Percentiles rank a stretch among this genome's conserved stretches.
Evolutionary conservation across 179 eudicot genomes (phyloP).

Genomic region (Monotropa hypopitys): DNA sequence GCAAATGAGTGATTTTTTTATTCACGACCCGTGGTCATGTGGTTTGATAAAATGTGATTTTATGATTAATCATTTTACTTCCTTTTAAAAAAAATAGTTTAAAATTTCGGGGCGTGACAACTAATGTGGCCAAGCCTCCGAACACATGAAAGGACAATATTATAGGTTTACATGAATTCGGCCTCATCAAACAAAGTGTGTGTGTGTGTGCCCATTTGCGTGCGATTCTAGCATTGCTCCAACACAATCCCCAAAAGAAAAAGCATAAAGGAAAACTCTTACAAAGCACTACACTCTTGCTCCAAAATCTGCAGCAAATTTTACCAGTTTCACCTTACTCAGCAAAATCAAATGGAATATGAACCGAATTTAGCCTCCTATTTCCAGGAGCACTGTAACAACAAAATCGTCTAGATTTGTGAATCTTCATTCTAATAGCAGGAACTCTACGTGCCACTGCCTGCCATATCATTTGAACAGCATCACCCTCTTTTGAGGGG

Average conservation of each 20-base stretch:
- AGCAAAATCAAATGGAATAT: constrained; percentile 23
- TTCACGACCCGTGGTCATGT: no score
- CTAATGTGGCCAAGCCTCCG: no score
- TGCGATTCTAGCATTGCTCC: neutral
- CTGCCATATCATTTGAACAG: constrained; percentile 82
- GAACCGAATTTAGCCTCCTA: neutral
- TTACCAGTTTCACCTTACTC: constrained; percentile 1
- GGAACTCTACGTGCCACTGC: constrained; percentile 59
- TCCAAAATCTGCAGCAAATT: constrained; percentile 3
- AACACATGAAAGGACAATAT: no score
- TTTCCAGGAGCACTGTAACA: constrained; percentile 10
- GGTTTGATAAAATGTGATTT: no score
- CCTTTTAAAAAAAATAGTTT: no score
- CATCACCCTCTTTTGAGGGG: constrained; percentile 66
- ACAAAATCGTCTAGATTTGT: constrained; percentile 36
- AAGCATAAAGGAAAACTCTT: neutral
- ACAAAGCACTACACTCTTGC: neutral
- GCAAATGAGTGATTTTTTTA: no score
- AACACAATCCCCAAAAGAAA: neutral
- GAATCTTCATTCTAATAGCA: constrained; percentile 34
- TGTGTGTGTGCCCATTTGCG: no score
- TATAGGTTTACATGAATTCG: neutral
- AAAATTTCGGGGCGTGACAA: no score
- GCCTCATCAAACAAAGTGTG: neutral
- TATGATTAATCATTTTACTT: no score